Base-by-base conservation (phyloP, 2,329 filamentous ascomycete species). In the Fusarium citri region DNA sequence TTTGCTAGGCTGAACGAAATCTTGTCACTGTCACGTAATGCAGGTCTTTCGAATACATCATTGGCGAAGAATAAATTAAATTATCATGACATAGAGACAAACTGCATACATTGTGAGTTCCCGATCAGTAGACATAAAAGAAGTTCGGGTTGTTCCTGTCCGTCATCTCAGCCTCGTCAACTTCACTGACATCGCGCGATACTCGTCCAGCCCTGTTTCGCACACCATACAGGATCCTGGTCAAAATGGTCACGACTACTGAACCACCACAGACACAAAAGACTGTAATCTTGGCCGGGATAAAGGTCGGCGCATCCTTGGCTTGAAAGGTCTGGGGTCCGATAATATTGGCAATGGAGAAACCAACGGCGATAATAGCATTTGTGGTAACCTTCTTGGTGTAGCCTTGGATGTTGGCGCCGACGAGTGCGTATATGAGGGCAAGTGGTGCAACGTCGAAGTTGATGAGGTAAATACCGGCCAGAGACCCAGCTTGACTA, bases 61-160 rank as follows among this genome's bases (percentile, higher is more conserved):
- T 31, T 31, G 8, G 14, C 14, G 7, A 3, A 31, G 16, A 31
- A 7, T 30, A 8, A 30, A 30, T 7, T 8, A 15, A 8, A 30
- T 3, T 30, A 30, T 30, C 28, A 30, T 15, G 14, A 1, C 15
- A 30, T 3, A 30, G 25, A 14, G 28, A 30, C 28, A 30, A 30
- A 30, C 14, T 30, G 15, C 14, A 14, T 30, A 15, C 28, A 15
- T 2, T 15, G 28, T 7, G 12, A 6, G 6, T 14, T 30, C 12
- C 6, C 14, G 7, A 15, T n/a, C 40, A 59, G 4, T 61, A 63
- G 2, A 63, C 47, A 11, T 61, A 61, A 9, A 53, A 47, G 22
- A 63, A 55, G 41, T 54, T 63, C 1, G 47, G 59, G 5, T 63
- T 63, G 10, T 61, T 61, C n/a, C 57, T 63, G 1, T 63, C 59